Base-by-base conservation (phyloP, 805 yeast species). In the Hanseniaspora guilliermondii region DNA sequence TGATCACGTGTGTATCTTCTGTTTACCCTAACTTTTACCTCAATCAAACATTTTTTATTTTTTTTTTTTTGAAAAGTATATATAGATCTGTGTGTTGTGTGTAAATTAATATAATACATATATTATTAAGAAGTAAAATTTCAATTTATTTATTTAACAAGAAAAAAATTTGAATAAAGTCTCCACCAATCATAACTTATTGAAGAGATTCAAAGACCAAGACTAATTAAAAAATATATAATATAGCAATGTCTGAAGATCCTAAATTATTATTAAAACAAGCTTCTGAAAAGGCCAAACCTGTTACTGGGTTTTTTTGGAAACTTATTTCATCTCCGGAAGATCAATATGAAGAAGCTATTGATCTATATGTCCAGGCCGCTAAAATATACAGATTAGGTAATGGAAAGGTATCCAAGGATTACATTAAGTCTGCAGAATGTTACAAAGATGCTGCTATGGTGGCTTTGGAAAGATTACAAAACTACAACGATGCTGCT, bases 321-420 rank as follows among this genome's bases (percentile, higher is more conserved):
- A 76, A 79, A 58, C 62, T 84, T 21, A 76, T 87, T 53, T 76
- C 83, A 1, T 75, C 83, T 9, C 74, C 76, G 35, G 70, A 80
- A 3, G 75, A 77, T 58, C 76, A 86, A 58, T 77, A 73, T 53
- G 99, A 93, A 65, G 98, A 93, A 59, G 97, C 98, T 3, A 83
- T 89, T 3, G 98, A 93, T 59, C 70, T 87, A 30, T 91, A 82
- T 65, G 74, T 83, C 22, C 94, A 89, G 68, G 98, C 98, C 2
- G 99, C 94, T n/a, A 93, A 91, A 64, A 76, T 79, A 30, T 93
- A 81, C 72, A 78, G 89, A 58, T 69, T 93, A 56, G 81, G 79
- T 60, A 86, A 85, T 63, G 69, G 73, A 21, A 71, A 75, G 53
- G 97, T 97, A 0, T 97, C 97, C 11, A 72, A 76, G 58, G 81